Percentiles rank a stretch among this genome's conserved stretches.
These are phyloP conservation scores for Solanum phureja DNA, from an alignment of 257 asterid species.

Conservation along the genomic window DNA sequence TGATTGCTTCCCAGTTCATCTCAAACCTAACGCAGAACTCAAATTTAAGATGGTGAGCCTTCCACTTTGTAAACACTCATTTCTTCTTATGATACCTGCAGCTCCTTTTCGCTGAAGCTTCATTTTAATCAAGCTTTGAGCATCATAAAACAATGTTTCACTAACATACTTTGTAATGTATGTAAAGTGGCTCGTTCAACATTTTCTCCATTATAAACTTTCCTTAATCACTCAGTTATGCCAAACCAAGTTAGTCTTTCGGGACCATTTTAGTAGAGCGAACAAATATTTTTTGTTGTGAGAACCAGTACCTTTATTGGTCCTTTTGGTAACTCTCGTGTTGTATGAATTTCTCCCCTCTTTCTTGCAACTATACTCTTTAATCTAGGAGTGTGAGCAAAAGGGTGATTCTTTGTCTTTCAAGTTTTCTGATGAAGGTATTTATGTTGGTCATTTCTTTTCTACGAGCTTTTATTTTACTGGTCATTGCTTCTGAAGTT, in stretches of 20 bases:
- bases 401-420: background rate
- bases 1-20: constrained; percentile 54
- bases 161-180: background rate
- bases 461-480: background rate
- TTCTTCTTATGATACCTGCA: background rate
- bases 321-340: background rate
- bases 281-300: background rate
- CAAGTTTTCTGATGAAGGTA: background rate
- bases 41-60: constrained; percentile 45
- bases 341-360: background rate
- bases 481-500: background rate
- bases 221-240: background rate
- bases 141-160: background rate
- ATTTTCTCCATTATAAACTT: background rate
- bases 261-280: background rate
- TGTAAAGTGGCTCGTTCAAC: background rate
- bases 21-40: constrained; percentile 41
- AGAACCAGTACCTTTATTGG: background rate
- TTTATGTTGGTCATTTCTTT: background rate
- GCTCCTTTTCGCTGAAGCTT: background rate
- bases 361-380: background rate
- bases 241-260: background rate
- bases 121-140: background rate
- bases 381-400: background rate
- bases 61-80: background rate